These are phyloP conservation scores for Encephalitozoon cuniculi DNA, from an alignment of 371 early-diverging fungal species.

Conservation along the genomic window DNA sequence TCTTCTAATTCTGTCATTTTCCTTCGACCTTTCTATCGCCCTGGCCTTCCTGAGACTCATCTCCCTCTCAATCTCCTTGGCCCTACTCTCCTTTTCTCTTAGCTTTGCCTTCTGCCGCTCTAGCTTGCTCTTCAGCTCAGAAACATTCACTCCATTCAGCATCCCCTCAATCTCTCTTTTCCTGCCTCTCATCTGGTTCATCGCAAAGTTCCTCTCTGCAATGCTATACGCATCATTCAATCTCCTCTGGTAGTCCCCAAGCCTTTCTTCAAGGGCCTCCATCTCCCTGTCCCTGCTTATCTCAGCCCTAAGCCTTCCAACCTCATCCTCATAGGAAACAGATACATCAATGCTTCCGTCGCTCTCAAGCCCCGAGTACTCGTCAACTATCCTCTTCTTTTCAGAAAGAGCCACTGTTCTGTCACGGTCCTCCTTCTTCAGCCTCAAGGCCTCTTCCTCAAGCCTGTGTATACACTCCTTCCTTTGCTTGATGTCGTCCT, in stretches of 20 bases:
- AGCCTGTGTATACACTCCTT: neutral
- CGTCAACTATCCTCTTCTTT: slow-evolving; percentile 1
- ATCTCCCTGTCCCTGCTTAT: neutral
- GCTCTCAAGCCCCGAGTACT: neutral
- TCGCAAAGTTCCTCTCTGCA: neutral
- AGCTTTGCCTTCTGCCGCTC: neutral
- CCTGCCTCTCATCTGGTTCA: neutral
- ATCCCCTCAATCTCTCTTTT: slow-evolving; percentile 13
- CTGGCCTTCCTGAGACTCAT: neutral
- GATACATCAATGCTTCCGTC: neutral
- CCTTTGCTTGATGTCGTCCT: neutral
- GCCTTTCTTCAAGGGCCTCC: slow-evolving; percentile 1
- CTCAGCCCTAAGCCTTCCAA: neutral
- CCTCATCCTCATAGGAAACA: neutral
- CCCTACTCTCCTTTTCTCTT: neutral
- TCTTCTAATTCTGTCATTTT: neutral
- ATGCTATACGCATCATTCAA: slow-evolving; percentile 13
- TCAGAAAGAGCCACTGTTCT: neutral
- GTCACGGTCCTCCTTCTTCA: neutral
- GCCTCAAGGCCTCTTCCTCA: neutral
- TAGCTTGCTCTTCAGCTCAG: neutral
- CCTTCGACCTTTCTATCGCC: neutral
- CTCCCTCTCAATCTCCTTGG: neutral
- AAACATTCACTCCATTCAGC: neutral
- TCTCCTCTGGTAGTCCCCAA: neutral